Evolutionary conservation across 2,329 filamentous ascomycete genomes (phyloP).

Genomic region (Ceratocystis harringtonii): DNA sequence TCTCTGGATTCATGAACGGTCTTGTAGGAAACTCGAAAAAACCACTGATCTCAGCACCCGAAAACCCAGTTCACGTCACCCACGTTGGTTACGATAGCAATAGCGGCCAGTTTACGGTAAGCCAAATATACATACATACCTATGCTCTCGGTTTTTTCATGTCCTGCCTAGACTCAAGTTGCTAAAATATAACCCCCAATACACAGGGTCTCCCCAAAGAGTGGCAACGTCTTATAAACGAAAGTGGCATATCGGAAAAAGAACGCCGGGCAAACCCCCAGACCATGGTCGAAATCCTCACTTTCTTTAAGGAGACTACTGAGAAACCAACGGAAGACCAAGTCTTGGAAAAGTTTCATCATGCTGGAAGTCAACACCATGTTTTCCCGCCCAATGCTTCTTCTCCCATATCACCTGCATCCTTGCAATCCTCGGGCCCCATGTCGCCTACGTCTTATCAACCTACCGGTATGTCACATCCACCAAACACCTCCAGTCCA

Average conservation of each 20-base stretch:
- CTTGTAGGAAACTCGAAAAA: conserved; percentile 72
- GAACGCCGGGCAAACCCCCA: conserved; percentile 93
- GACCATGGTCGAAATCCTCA: conserved; percentile 87
- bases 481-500: conserved; percentile 50
- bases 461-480: conserved; percentile 38
- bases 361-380: conserved; percentile 38
- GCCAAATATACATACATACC: conserved; percentile 22
- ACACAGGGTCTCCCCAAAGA: conserved; percentile 83
- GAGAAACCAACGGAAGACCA: conserved; percentile 68
- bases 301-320: conserved; percentile 91
- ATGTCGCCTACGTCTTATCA: conserved; percentile 40
- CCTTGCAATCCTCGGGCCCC: conserved; percentile 28
- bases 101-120: conserved; percentile 89
- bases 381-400: conserved; percentile 29
- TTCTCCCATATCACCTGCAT: conserved; percentile 32
- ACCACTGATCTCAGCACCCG: conserved; percentile 89
- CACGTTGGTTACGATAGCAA: conserved; percentile 95
- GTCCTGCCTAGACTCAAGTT: background rate
- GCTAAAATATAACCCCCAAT: background rate
- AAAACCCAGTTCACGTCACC: conserved; percentile 94
- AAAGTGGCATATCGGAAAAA: conserved; percentile 90
- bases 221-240: conserved; percentile 91
- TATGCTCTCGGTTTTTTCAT: conserved; percentile 14
- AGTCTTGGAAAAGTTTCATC: conserved; percentile 90
- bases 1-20: conserved; percentile 77